Conservation (phyloP, 139 green algal genomes). For the Chlorella sorokiniana region DNA sequence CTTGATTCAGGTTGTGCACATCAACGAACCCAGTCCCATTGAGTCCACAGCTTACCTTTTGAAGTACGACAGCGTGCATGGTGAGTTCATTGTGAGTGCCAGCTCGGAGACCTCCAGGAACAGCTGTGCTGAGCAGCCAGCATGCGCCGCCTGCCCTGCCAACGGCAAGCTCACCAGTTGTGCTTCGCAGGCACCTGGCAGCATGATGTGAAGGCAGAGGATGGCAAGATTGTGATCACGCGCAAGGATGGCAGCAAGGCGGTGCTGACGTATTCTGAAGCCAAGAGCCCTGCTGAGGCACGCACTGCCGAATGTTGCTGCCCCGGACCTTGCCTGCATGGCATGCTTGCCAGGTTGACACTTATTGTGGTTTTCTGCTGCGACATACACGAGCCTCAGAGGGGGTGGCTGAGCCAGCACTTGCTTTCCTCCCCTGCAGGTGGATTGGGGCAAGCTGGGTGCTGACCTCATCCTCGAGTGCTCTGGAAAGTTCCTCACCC, state of each 20-base stretch:
- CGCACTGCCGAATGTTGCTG: not conserved
- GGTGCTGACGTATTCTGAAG: slow-evolving; percentile 54
- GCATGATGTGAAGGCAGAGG: slow-evolving; percentile 53
- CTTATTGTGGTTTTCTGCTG: too few relatives aligned
- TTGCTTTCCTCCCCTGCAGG: slow-evolving; percentile 5
- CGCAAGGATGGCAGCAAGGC: slow-evolving; percentile 36
- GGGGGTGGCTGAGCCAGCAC: not conserved
- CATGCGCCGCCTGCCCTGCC: not conserved
- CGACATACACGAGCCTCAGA: too few relatives aligned
- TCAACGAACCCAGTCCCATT: slow-evolving; percentile 76
- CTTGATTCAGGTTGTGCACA: slow-evolving; percentile 68
- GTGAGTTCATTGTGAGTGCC: slow-evolving; percentile 14
- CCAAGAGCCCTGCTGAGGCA: slow-evolving; percentile 40
- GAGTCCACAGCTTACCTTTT: slow-evolving; percentile 81
- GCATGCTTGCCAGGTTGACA: not conserved
- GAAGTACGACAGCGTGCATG: slow-evolving; percentile 84
- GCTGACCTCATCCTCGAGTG: slow-evolving; percentile 73
- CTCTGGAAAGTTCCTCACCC: slow-evolving; percentile 74
- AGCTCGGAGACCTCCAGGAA: not conserved
- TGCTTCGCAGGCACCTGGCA: slow-evolving; percentile 57
- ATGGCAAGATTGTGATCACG: slow-evolving; percentile 56
- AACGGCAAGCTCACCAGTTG: not conserved
- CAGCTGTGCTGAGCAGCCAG: too few relatives aligned
- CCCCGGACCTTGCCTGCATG: not conserved
- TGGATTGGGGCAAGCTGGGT: slow-evolving; percentile 37